Conservation (phyloP, 495 filamentous ascomycete species). For the Emericellopsis terricola region DNA sequence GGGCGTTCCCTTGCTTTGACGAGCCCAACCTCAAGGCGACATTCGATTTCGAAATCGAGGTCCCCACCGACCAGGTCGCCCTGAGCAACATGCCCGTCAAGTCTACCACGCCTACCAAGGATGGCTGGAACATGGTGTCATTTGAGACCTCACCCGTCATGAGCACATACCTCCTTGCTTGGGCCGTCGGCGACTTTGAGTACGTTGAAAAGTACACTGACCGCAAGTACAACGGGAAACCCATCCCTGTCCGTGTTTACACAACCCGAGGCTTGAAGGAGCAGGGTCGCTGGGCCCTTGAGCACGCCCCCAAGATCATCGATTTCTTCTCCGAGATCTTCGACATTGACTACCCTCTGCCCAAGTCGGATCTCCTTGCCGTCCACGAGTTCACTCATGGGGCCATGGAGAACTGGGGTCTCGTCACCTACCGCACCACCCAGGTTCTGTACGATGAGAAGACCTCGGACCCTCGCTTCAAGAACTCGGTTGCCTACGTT, state of each 20-base stretch:
- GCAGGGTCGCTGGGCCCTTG: slow-evolving; percentile 70
- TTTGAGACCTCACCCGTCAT: slow-evolving; percentile 83
- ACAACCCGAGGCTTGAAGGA: slow-evolving; percentile 80
- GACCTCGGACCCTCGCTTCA: slow-evolving; percentile 70
- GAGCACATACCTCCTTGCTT: slow-evolving; percentile 94
- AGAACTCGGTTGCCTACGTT: slow-evolving; percentile 84
- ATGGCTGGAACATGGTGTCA: slow-evolving; percentile 55
- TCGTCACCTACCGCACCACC: slow-evolving; percentile 89
- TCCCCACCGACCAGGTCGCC: slow-evolving; percentile 71
- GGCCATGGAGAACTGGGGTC: slow-evolving; percentile 75
- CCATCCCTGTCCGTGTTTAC: slow-evolving; percentile 85
- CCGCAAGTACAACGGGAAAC: slow-evolving; percentile 74
- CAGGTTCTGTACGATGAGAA: slow-evolving; percentile 86
- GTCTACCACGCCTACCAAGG: slow-evolving; percentile 35
- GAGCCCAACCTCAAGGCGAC: slow-evolving; percentile 94
- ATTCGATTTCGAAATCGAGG: slow-evolving; percentile 82
- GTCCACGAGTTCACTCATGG: slow-evolving; percentile 75
- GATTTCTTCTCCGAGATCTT: slow-evolving; percentile 95
- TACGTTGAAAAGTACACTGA: slow-evolving; percentile 82
- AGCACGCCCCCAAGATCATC: slow-evolving; percentile 73
- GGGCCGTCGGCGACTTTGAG: slow-evolving; percentile 94
- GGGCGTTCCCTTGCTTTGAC: slow-evolving; percentile 94
- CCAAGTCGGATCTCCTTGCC: slow-evolving; percentile 86
- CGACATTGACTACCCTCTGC: slow-evolving; percentile 84
- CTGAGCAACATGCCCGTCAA: slow-evolving; percentile 90